Percentiles rank a stretch among this genome's conserved stretches.
These are phyloP conservation scores for Trichoderma gamsii DNA, from an alignment of 495 filamentous ascomycete genomes.

Conservation along the genomic window DNA sequence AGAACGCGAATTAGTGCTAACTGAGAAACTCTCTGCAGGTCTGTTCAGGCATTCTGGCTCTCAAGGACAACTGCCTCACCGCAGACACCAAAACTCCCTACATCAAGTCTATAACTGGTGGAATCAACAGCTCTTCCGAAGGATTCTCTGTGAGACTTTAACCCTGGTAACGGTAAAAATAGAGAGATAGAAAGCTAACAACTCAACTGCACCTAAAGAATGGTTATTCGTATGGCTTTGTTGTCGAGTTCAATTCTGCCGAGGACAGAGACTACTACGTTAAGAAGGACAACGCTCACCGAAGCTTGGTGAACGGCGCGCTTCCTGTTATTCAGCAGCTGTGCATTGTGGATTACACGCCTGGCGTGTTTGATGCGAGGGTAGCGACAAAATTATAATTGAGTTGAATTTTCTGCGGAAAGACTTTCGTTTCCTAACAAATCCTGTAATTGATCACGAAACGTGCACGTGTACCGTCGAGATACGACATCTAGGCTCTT, in stretches of 20 bases:
- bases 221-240: conserved; percentile 56
- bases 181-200: too few relatives aligned
- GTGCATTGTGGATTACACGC: conserved; percentile 40
- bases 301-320: conserved; percentile 37
- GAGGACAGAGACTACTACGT: conserved; percentile 55
- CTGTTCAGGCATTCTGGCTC: conserved; percentile 19
- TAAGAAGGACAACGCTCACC: conserved; percentile 44
- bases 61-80: conserved; percentile 44
- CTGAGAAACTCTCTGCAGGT: background rate
- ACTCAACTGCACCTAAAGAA: conserved; percentile 26
- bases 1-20: background rate
- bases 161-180: too few relatives aligned
- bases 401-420: background rate
- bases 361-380: conserved; percentile 20
- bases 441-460: background rate
- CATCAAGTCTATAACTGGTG: conserved; percentile 53
- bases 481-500: background rate
- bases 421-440: background rate
- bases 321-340: conserved; percentile 32
- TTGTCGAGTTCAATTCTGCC: conserved; percentile 52
- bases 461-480: too few relatives aligned
- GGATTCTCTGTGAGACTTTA: conserved; percentile 50
- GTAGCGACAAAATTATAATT: background rate
- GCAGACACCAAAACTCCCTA: conserved; percentile 48
- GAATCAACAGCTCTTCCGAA: conserved; percentile 59